These are phyloP conservation scores for Podaxis sp. DNA, from an alignment of 768 basidiomycete genomes.

Conservation along the genomic window DNA sequence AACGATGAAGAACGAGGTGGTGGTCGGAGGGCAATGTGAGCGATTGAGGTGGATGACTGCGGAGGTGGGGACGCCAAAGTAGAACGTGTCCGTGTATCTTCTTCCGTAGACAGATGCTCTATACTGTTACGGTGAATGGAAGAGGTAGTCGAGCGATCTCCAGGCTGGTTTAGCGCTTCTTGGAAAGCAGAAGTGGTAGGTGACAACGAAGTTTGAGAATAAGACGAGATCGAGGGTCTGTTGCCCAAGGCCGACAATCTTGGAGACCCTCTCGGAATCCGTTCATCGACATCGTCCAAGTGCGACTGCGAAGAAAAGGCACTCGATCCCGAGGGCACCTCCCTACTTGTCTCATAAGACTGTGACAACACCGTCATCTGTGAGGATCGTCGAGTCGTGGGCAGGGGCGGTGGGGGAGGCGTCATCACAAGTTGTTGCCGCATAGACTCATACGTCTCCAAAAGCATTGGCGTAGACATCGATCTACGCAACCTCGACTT, in stretches of 20 bases:
- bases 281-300: constrained; percentile 30
- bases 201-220: constrained; percentile 55
- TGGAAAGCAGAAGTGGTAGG: constrained; percentile 81
- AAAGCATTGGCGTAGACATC: constrained; percentile 50
- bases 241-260: constrained; percentile 44
- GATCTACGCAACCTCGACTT: constrained; percentile 37
- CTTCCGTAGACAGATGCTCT: background rate
- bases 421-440: constrained; percentile 27
- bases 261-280: constrained; percentile 41
- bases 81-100: constrained; percentile 21
- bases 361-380: constrained; percentile 17
- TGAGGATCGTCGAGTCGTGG: constrained; percentile 24
- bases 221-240: constrained; percentile 60
- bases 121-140: constrained; percentile 20
- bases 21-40: constrained; percentile 34
- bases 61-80: constrained; percentile 54
- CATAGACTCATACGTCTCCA: constrained; percentile 34
- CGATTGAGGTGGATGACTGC: constrained; percentile 58
- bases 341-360: constrained; percentile 25
- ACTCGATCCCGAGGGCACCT: constrained; percentile 15
- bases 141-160: constrained; percentile 16
- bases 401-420: constrained; percentile 34
- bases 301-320: constrained; percentile 25
- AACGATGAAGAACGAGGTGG: constrained; percentile 19
- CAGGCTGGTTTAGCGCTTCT: constrained; percentile 40